These are phyloP conservation scores for Phialophora verrucosa DNA, from an alignment of 2,329 filamentous ascomycete species.

Conservation along the genomic window DNA sequence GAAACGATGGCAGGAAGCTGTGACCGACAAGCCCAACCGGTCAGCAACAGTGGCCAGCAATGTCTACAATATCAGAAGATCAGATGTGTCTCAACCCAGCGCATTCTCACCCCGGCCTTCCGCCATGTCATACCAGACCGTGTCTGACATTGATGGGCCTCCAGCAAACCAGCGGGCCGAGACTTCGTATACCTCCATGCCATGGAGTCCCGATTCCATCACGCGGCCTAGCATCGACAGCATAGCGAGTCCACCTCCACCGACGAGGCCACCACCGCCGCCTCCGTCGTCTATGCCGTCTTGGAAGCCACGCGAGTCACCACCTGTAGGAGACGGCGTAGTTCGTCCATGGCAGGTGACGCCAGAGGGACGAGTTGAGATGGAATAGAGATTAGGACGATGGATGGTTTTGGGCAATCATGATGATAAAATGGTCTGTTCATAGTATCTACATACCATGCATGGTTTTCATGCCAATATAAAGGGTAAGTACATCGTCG, in stretches of 20 bases:
- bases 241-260: constrained; percentile 1
- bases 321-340: neutral
- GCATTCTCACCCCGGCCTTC: neutral
- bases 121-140: neutral
- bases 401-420: neutral
- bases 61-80: neutral
- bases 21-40: neutral
- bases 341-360: neutral
- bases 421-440: too few relatives aligned
- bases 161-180: neutral
- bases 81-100: neutral
- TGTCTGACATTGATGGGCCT: neutral
- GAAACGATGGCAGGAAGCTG: constrained; percentile 2
- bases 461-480: too few relatives aligned
- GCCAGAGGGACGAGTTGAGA: neutral
- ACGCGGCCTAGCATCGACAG: neutral
- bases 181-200: neutral
- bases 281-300: too few relatives aligned
- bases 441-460: too few relatives aligned
- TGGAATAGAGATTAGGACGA: neutral
- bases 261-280: neutral
- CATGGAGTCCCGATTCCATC: constrained; percentile 8
- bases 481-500: too few relatives aligned
- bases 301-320: neutral
- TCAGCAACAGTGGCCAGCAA: constrained; percentile 3